Evolutionary conservation across 2,329 filamentous ascomycete species (phyloP), one percentile per base, ranked within the genome.

Genomic region (Diaporthe citriasiana): DNA sequence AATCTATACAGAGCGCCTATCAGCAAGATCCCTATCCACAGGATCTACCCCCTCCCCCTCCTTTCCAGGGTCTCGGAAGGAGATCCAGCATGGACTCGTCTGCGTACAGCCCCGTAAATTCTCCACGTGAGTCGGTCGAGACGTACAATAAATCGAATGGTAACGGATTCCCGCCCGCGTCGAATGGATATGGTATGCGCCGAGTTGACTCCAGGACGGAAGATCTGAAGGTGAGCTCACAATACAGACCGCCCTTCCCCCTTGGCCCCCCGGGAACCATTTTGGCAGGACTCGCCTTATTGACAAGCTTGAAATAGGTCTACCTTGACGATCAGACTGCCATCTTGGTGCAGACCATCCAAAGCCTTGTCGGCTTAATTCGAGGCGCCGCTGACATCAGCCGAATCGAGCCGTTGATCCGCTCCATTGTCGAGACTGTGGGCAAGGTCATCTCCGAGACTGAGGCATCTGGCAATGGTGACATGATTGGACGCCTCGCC

Each of bases 281-380:
- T 5, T 2, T 10, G 35, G 5, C 47, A 19, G 17, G 25, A 30
- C 13, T 27, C 6, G 53, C 38, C 3, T 60, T 45, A 13, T 55
- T 75, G 60, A 71, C 68, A 59, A 35, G 19, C 19, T n/a, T 56
- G 45, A 27, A 42, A 47, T 76, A 93, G 90, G 89, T 94, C 74
- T 95, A 95, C 80, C 89, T 97, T 47, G 93, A 97, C 80, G 93
- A 95, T 80, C 94, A 97, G 81, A 95, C 93, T 15, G 93, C 94
- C 68, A 85, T 91, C 4, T 88, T 97, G 74, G 92, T 97, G 35
- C 91, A 94, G 77, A 93, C 91, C 57, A 95, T 97, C 76, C 94
- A 97, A 82, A 90, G 91, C n/a, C 89, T 97, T 10, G 94, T 97
- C 60, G 88, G 89, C 71, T 91, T 90, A 40, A 92, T 95, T 76